Base-by-base conservation (phyloP, 768 basidiomycete genomes). In the Pisolithus sp. region DNA sequence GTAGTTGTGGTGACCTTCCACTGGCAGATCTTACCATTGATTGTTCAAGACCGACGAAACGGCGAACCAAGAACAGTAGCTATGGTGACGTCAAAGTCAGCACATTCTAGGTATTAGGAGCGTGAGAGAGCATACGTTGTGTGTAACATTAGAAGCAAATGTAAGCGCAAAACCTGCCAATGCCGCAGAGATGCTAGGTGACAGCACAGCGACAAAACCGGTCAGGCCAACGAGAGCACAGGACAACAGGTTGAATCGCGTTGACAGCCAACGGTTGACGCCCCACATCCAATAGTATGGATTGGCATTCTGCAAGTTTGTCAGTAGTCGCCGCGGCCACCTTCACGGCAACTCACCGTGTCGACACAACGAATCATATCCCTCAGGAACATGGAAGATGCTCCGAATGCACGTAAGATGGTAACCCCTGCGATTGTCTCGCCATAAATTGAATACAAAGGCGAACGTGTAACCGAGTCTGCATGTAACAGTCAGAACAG, bases 251-350 rank as follows among this genome's bases (percentile, higher is more conserved):
- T 93, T 88, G 77, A 94, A 94, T 9, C 93, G 85, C 54, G 85
- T 80, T 28, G 86, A 86, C 44, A 93, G 73, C 93, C 93, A 97
- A 41, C 92, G 83, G 64, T 93, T 93, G 17, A 93, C 89, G 71
- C 83, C 87, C 89, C 88, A 93, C 79, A 88, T 86, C 93, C 93
- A 94, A 62, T 88, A 92, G 64, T 82, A 87, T 3, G 89, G 89
- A 61, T 81, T 89, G 15, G 81, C 58, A 51, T 80, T 81, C 77
- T 79, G 31, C 17, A 18, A 36, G 46, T 17, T 37, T 36, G 17
- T 45, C 18, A 54, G 54, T 10, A 49, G 47, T 45, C 38, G 36
- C 34, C 15, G 17, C 38, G 34, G 17, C 30, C 38, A 23, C 31
- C 28, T 49, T 48, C 3, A 2, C 40, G 36, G 21, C 12, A 37